Percentiles rank a stretch among this genome's conserved stretches.
These are phyloP conservation scores for Linnemannia schmuckeri DNA, from an alignment of 192 early-diverging fungal genomes.

Conservation along the genomic window DNA sequence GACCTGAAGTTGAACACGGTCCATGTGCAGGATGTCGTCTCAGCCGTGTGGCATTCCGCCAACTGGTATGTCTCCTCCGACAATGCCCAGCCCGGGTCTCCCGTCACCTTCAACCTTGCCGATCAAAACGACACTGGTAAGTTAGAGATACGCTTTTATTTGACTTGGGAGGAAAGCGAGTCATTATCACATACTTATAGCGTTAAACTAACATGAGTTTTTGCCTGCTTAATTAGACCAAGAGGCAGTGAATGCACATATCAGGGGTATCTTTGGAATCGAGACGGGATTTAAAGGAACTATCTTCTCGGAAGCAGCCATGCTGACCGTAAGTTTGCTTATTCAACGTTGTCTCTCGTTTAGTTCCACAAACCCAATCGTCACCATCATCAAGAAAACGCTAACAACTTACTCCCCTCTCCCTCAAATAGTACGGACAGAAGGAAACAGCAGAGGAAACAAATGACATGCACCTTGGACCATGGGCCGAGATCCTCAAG, in stretches of 20 bases:
- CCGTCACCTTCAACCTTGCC: conserved; percentile 84
- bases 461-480: conserved; percentile 93
- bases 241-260: conserved; percentile 78
- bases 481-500: conserved; percentile 89
- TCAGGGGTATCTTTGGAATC: conserved; percentile 81
- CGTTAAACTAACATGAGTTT: no score
- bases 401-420: not conserved
- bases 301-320: conserved; percentile 78
- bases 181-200: no score
- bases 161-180: no score
- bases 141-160: not conserved
- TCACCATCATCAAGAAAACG: not conserved
- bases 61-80: conserved; percentile 66
- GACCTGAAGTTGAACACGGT: conserved; percentile 94
- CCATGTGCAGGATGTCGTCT: conserved; percentile 88
- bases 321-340: conserved; percentile 55
- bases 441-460: conserved; percentile 90
- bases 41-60: conserved; percentile 71
- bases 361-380: no score
- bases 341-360: not conserved
- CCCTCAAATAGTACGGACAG: conserved; percentile 70
- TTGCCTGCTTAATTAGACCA: conserved; percentile 66
- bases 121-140: conserved; percentile 90
- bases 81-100: conserved; percentile 49
- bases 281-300: conserved; percentile 84